These are phyloP conservation scores for Saturnispora quitensis DNA, from an alignment of 805 yeast species.

Conservation along the genomic window DNA sequence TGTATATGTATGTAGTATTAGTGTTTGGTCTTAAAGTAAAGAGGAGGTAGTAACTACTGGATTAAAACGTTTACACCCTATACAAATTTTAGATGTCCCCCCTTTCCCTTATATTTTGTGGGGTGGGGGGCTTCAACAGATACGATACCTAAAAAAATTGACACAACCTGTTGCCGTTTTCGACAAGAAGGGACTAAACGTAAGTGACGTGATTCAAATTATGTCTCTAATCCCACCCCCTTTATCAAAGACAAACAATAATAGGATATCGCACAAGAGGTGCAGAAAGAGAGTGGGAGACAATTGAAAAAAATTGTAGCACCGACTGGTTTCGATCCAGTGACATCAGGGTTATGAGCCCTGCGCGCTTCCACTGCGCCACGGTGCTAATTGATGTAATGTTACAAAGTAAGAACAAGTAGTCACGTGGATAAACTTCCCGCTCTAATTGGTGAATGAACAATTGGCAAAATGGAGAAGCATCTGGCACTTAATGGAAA, in stretches of 20 bases:
- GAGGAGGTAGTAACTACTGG: too few species aligned
- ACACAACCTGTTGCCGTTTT: background rate
- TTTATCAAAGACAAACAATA: background rate
- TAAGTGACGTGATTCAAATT: background rate
- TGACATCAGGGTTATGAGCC: constrained; percentile 99
- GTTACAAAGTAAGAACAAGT: too few species aligned
- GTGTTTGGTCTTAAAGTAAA: too few species aligned
- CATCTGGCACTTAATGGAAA: too few species aligned
- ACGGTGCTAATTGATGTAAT: constrained; percentile 13
- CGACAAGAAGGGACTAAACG: background rate
- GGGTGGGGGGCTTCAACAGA: background rate
- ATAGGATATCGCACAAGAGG: background rate
- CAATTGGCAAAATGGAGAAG: too few species aligned
- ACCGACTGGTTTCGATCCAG: constrained; percentile 71
- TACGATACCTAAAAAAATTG: background rate
- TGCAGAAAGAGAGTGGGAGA: background rate
- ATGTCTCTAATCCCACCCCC: background rate
- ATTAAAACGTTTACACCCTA: background rate
- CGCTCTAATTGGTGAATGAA: too few species aligned
- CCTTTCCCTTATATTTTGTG: background rate
- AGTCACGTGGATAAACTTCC: too few species aligned
- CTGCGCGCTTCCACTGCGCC: constrained; percentile 37
- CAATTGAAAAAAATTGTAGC: constrained; percentile 10
- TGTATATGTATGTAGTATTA: background rate
- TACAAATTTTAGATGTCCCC: background rate